A percentile compares a stretch with the other conserved stretches of the same genome.
Conservation (phyloP, 2,329 filamentous ascomycete species). For the Raffaelea albimanens region DNA sequence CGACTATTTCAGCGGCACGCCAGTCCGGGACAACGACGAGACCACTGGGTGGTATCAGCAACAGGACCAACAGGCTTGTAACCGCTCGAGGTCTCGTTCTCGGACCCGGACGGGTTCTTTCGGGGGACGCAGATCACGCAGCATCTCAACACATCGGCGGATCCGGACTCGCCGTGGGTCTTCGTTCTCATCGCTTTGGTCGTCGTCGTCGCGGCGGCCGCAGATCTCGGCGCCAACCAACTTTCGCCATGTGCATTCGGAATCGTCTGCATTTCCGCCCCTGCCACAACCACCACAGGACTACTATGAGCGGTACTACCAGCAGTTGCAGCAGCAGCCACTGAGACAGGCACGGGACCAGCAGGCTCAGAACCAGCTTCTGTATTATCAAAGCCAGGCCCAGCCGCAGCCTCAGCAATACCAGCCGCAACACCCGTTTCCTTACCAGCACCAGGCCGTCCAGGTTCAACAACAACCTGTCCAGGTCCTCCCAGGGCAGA, state of each 20-base stretch:
- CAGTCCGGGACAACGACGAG: no score
- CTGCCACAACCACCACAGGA: slow-evolving; percentile 1
- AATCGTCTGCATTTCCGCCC: slow-evolving; percentile 8
- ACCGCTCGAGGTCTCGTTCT: not conserved
- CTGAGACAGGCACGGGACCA: not conserved
- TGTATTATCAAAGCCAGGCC: no score
- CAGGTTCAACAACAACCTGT: no score
- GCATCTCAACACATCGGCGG: slow-evolving; percentile 33
- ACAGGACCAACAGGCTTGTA: not conserved
- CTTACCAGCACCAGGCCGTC: not conserved
- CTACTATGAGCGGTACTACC: not conserved
- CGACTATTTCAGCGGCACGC: no score
- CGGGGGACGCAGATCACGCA: slow-evolving; percentile 21
- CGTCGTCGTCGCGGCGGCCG: slow-evolving; percentile 37
- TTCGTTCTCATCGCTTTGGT: slow-evolving; percentile 23
- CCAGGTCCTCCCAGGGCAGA: no score
- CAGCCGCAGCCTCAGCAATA: slow-evolving; percentile 4
- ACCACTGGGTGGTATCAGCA: not conserved
- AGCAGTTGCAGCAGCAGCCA: not conserved
- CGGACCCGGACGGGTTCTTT: slow-evolving; percentile 2
- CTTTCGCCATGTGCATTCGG: slow-evolving; percentile 48
- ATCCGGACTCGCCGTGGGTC: slow-evolving; percentile 31
- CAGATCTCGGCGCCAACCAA: slow-evolving; percentile 50
- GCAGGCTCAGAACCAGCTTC: not conserved
- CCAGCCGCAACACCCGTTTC: not conserved